Percentiles rank a stretch among this genome's conserved stretches.
Conservation (phyloP, 768 basidiomycete genomes). For the Tylopilus intermedius region DNA sequence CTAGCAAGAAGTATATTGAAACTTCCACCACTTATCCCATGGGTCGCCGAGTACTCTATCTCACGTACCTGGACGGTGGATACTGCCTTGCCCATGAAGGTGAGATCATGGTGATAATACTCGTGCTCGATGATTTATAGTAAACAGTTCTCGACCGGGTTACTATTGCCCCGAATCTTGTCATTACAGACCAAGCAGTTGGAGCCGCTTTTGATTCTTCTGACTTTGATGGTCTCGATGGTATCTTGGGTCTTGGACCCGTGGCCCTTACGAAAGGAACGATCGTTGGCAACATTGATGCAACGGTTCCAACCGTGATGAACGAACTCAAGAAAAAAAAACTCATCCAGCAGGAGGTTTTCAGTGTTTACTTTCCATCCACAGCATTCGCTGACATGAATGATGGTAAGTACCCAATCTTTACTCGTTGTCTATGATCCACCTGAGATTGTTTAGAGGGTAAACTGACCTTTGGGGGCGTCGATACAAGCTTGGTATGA, state of each 20-base stretch:
- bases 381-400: slow-evolving; percentile 3
- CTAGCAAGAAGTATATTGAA: too few species aligned
- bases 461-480: slow-evolving; percentile 23
- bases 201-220: slow-evolving; percentile 10
- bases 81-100: slow-evolving; percentile 17
- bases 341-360: slow-evolving; percentile 7
- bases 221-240: slow-evolving; percentile 18
- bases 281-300: not conserved
- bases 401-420: slow-evolving; percentile 1
- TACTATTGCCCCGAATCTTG: slow-evolving; percentile 14
- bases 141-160: slow-evolving; percentile 21
- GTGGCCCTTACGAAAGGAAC: slow-evolving; percentile 7
- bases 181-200: slow-evolving; percentile 26
- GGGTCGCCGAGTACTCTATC: too few species aligned
- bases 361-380: slow-evolving; percentile 22
- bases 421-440: not conserved
- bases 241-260: slow-evolving; percentile 26
- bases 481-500: slow-evolving; percentile 14
- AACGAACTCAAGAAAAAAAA: slow-evolving; percentile 19
- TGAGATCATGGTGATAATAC: not conserved
- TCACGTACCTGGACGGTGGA: too few species aligned
- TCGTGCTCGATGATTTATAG: not conserved
- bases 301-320: slow-evolving; percentile 20
- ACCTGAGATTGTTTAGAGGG: slow-evolving; percentile 16
- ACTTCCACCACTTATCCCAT: too few species aligned